Base-by-base conservation (phyloP, 1,284 basidiomycete species). In the Crocinoboletus sp. region DNA sequence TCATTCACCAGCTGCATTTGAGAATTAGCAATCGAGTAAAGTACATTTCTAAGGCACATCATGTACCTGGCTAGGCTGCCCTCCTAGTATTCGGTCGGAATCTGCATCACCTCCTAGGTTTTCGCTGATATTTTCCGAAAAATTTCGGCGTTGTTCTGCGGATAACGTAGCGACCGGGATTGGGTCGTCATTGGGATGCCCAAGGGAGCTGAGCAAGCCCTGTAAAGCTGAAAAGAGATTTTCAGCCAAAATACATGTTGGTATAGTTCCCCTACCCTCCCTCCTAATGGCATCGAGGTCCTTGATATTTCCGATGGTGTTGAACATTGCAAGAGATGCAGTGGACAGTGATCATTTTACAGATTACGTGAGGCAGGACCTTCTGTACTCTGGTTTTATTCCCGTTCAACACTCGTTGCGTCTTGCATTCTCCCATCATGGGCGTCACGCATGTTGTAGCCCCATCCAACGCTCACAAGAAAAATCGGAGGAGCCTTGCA, bases 61-160 rank as follows among this genome's bases (percentile, higher is more conserved):
- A 24, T 24, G 54, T 69, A 83, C 84, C 76, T 84, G 76, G 71
- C 74, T 76, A 65, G 70, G 71, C 65, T 74, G 77, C 52, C 76
- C 74, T 45, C 69, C 67, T 49, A 65, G 69, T 17, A 64, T 63
- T 22, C 55, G 57, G 37, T 63, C 58, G 33, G 60, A 60, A 25
- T 63, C 66, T 15, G 63, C 61, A 28, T 69, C 69, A 19, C 73
- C 70, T 22, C 76, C 80, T n/a, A 86, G 63, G 16, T 88, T 60
- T 52, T 84, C 72, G 9, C 67, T 69, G 10, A 88, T 65, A 60
- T 76, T 84, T 44, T 78, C 71, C 2, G 82, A 77, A 19, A 89
- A 63, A 47, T 66, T 75, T 44, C 66, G 64, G 17, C 79, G 60
- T 45, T 77, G 74, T 39, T 78, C 75, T 35, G 69, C 55, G n/a